Base-by-base conservation (phyloP, 768 basidiomycete genomes). In the Fibroporia radiculosa region DNA sequence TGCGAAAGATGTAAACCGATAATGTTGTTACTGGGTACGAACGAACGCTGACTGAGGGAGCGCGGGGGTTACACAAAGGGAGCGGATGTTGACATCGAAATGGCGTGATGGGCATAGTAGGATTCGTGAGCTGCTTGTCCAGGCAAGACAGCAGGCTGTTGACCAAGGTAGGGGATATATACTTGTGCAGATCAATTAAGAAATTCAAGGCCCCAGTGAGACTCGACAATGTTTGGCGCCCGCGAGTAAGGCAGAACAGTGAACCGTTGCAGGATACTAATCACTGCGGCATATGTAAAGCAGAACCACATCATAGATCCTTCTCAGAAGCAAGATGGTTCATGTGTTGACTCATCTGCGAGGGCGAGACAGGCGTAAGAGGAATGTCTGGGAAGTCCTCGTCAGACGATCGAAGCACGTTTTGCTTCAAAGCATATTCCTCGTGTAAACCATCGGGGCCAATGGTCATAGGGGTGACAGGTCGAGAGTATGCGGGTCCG, bases 401-500 rank as follows among this genome's bases (percentile, higher is more conserved):
- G 14, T 45, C 44, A 19, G 28, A 49, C 40, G 40, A 40, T 44
- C n/a, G 42, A 19, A 16, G 47, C 41, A 51, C 50, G 40, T 56
- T 50, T 43, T 54, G 53, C 40, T 47, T 57, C 39, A 51, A 55
- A 27, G 46, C 45, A 42, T 52, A 54, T 36, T 59, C 56, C 40
- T 61, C 56, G 22, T 54, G 55, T 2, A 38, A 39, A 19, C 51
- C 51, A 25, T 54, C 57, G 31, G 44, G 51, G 5, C 41, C 48
- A 27, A 57, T 53, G 37, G 56, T 63, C 56, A 54, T 54, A 13
- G 86, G 86, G 4, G 86, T 90, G 14, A 73, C 80, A 11, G 86
- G 86, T 48, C 86, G 75, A 41, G 86, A 88, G 4, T 82, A 74
- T 12, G 74, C 74, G 27, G 81, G 61, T 3, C 82, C 84, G 12